phyloP scores from a whole-genome alignment of 2,329 filamentous ascomycete genomes.

The Xylaria sp. region DNA sequence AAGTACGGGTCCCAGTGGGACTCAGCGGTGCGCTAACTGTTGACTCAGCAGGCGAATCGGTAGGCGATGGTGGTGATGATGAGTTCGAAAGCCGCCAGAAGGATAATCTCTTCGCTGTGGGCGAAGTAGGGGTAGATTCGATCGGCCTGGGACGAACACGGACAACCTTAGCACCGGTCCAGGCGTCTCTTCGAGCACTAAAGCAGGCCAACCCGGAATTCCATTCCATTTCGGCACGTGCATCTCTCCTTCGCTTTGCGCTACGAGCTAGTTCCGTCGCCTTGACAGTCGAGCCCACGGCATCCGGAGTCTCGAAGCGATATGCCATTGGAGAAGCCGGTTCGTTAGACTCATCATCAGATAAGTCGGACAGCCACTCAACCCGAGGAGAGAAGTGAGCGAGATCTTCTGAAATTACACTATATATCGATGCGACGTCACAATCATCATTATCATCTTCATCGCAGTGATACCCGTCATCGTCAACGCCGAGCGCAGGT shows the following conservation, averaged over 20 bases:
- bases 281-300: conserved; percentile 56
- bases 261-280: conserved; percentile 60
- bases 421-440: conserved; percentile 54
- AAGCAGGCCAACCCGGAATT: conserved; percentile 87
- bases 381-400: conserved; percentile 60
- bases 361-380: conserved; percentile 68
- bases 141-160: conserved; percentile 61
- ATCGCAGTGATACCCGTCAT: conserved; percentile 52
- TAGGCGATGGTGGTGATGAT: conserved; percentile 51
- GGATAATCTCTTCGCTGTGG: conserved; percentile 60
- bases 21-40: conserved; percentile 42
- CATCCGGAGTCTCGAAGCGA: conserved; percentile 62
- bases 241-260: conserved; percentile 64
- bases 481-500: conserved; percentile 46
- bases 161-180: conserved; percentile 79
- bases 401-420: conserved; percentile 62
- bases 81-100: conserved; percentile 59
- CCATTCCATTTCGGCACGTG: conserved; percentile 75
- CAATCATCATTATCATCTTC: conserved; percentile 52
- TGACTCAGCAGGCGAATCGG: conserved; percentile 46
- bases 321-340: conserved; percentile 57
- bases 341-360: conserved; percentile 62
- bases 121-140: conserved; percentile 50
- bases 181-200: conserved; percentile 78
- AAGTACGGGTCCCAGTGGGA: conserved; percentile 46